A percentile compares a stretch with the other conserved stretches of the same genome.
These are phyloP conservation scores for Xylaria arbuscula DNA, from an alignment of 2,329 filamentous ascomycete species.

Conservation along the genomic window DNA sequence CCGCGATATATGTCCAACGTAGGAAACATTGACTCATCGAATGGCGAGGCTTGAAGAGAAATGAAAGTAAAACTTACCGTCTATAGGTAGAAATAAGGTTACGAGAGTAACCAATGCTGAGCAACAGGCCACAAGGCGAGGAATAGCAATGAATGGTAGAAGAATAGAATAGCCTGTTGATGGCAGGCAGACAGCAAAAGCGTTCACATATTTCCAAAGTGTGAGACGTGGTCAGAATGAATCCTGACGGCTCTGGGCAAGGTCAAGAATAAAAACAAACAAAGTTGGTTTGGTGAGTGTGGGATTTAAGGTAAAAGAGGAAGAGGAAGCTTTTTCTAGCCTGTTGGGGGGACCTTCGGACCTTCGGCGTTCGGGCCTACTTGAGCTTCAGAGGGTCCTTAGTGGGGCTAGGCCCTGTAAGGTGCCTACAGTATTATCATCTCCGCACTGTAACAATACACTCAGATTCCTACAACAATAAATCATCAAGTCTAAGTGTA, in stretches of 20 bases:
- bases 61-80: conserved; percentile 31
- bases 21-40: neutral
- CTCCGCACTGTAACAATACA: too few species aligned
- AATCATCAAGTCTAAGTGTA: too few species aligned
- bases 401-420: neutral
- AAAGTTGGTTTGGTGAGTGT: conserved; percentile 11
- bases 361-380: conserved; percentile 15
- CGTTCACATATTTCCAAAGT: conserved; percentile 36
- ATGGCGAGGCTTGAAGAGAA: neutral
- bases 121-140: neutral
- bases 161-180: conserved; percentile 26
- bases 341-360: conserved; percentile 28
- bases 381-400: neutral
- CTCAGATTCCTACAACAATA: too few species aligned
- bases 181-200: conserved; percentile 27
- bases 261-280: neutral
- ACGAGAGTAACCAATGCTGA: neutral
- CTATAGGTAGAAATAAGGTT: conserved; percentile 23
- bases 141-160: neutral
- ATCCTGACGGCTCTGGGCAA: neutral
- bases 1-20: conserved; percentile 50
- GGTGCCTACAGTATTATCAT: neutral
- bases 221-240: conserved; percentile 13
- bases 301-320: neutral
- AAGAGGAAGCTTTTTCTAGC: conserved; percentile 13